These are phyloP conservation scores for Cystobasidium tubakii DNA, from an alignment of 768 basidiomycete genomes.

Conservation along the genomic window DNA sequence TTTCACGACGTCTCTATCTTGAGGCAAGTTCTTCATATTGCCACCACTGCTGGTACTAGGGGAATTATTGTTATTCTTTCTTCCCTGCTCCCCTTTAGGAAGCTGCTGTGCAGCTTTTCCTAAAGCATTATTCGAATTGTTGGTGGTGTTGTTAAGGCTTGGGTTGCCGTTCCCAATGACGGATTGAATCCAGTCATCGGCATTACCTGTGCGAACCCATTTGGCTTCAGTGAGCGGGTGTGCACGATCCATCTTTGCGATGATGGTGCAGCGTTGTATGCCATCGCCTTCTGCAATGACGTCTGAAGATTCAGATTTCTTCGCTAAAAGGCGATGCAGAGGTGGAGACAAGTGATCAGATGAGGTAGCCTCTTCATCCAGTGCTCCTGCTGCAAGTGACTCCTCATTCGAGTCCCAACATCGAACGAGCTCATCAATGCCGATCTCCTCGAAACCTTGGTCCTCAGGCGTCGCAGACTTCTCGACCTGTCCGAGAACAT, in stretches of 20 bases:
- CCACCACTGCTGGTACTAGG: not conserved
- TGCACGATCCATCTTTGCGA: slow-evolving; percentile 74
- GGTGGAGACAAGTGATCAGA: slow-evolving; percentile 29
- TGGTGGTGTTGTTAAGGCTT: not conserved
- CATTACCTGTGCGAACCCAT: slow-evolving; percentile 91
- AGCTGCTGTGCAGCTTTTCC: not conserved
- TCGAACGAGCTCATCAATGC: not conserved
- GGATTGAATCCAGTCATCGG: slow-evolving; percentile 79
- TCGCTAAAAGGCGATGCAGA: slow-evolving; percentile 39
- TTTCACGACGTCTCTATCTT: not conserved
- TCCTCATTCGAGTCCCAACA: not conserved
- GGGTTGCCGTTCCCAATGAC: not conserved
- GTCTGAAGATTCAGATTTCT: slow-evolving; percentile 23
- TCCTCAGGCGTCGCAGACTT: slow-evolving; percentile 43
- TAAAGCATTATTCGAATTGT: not conserved
- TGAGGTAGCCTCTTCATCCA: not conserved
- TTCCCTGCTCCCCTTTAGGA: slow-evolving; percentile 18
- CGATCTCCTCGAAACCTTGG: not conserved
- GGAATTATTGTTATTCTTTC: slow-evolving; percentile 39
- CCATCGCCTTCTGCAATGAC: not conserved
- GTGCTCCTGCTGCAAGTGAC: not conserved
- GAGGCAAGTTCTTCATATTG: not conserved
- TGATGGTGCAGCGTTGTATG: slow-evolving; percentile 55
- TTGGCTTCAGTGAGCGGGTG: slow-evolving; percentile 89
- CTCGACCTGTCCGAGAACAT: not conserved